Percentiles rank a stretch among this genome's conserved stretches.
Evolutionary conservation across 2,329 filamentous ascomycete species (phyloP).

Genomic region (Fusarium sp.): DNA sequence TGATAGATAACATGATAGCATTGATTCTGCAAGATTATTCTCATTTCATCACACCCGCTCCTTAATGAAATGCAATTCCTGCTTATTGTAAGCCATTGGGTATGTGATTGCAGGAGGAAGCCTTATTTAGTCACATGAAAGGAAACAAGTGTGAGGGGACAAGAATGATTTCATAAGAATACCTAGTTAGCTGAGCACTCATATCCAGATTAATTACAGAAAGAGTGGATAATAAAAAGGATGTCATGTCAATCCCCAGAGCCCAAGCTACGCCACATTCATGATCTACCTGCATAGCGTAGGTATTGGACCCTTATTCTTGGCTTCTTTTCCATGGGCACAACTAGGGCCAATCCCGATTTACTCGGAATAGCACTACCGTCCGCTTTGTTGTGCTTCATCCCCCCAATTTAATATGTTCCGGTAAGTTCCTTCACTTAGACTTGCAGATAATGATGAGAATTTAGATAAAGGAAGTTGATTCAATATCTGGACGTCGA

Average conservation of each 20-base stretch:
- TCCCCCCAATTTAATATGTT: neutral
- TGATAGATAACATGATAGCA: neutral
- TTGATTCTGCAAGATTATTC: neutral
- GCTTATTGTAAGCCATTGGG: too few relatives aligned
- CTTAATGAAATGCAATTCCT: neutral
- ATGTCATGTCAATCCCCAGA: neutral
- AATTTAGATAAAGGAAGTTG: neutral
- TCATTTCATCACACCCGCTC: neutral
- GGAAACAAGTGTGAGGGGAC: neutral
- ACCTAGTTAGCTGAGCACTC: neutral
- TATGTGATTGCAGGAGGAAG: neutral
- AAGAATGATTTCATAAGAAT: neutral
- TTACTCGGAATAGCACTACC: neutral
- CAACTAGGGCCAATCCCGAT: neutral
- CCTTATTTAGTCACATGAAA: neutral
- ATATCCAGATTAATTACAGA: neutral
- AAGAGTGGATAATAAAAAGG: conserved; percentile 1
- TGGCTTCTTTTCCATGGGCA: conserved; percentile 9
- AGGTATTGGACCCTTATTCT: conserved; percentile 23
- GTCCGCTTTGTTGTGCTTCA: neutral
- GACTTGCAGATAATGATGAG: neutral
- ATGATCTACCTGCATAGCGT: conserved; percentile 11
- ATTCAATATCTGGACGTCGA: neutral
- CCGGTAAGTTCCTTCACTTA: neutral
- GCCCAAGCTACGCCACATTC: conserved; percentile 20